Conservation (phyloP, 2,329 filamentous ascomycete species). For the Epichloe hybrida region DNA sequence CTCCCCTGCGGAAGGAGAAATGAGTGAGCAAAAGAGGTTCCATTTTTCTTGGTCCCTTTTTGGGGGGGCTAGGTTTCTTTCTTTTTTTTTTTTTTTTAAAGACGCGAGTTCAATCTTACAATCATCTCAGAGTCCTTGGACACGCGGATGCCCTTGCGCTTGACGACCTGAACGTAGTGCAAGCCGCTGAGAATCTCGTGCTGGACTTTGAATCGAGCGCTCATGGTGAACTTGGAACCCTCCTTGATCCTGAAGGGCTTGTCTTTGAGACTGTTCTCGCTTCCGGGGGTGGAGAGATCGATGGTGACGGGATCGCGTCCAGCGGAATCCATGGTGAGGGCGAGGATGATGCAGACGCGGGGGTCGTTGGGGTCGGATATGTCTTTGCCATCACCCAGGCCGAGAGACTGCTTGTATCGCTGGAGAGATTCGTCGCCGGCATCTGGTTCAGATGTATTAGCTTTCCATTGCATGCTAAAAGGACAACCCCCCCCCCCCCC, state of each 20-base stretch:
- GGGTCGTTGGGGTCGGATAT: slow-evolving; percentile 68
- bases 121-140: slow-evolving; percentile 98
- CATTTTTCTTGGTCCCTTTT: no score
- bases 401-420: slow-evolving; percentile 94
- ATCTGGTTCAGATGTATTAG: slow-evolving; percentile 24
- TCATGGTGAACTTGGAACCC: slow-evolving; percentile 86
- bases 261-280: slow-evolving; percentile 67
- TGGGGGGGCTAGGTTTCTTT: background rate
- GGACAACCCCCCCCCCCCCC: background rate
- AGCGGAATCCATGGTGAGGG: slow-evolving; percentile 73
- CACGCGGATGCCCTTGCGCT: slow-evolving; percentile 72
- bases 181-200: slow-evolving; percentile 90
- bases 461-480: background rate
- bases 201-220: slow-evolving; percentile 86
- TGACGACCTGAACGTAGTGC: slow-evolving; percentile 91
- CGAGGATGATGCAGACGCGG: slow-evolving; percentile 84
- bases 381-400: slow-evolving; percentile 60
- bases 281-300: slow-evolving; percentile 61
- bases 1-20: slow-evolving; percentile 43
- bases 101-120: slow-evolving; percentile 31
- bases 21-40: background rate
- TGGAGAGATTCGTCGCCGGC: slow-evolving; percentile 82
- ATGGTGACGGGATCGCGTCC: slow-evolving; percentile 79
- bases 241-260: slow-evolving; percentile 98
- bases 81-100: no score